Base-by-base conservation (phyloP, 345 rosid species). In the Cardiospermum halicacabum region DNA sequence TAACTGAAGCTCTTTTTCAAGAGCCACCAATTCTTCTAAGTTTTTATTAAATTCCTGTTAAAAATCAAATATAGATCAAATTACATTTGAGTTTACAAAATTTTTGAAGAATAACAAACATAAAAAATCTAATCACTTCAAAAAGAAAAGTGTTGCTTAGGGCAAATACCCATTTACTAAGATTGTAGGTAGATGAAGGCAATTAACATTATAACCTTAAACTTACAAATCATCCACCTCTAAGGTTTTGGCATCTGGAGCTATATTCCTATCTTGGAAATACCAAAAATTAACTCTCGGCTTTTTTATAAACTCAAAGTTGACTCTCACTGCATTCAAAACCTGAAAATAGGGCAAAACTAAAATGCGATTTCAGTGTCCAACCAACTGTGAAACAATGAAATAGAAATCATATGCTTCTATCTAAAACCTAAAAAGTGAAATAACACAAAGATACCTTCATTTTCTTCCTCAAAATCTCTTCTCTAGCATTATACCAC, bases 221-320 rank as follows among this genome's bases (percentile, higher is more conserved):
- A n/a, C 22, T 22, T 13, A 37, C 37, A 60, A 45, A 27, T n/a
- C 2, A 67, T 67, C 73, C 48, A 90, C 98, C 92, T 89, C 80
- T 36, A 94, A 79, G 30, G 91, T 85, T 66, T 65, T 72, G 26
- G 88, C 97, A 61, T 89, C 91, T 21, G 97, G 97, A 27, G 99
- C 96, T 16, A 94, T 87, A 76, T 94, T 96, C 65, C 97, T 87
- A 70, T 94, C 99, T 64, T 94, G 99, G 76, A 94, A 94, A 75
- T 96, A 91, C 99, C 99, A 91, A 65, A 74, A 50, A 54, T 91
- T 92, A 78, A 94, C 91, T 67, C 99, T 97, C 67, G 91, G 89
- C 79, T 91, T 94, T 74, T 84, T 77, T 56, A 91, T 65, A 72
- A 94, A 89, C 87, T 94, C 99, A 65, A 94, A 91, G 79, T 94